Evolutionary conservation across 192 early-diverging fungal species (phyloP).

Genomic region (Podila minutissima): DNA sequence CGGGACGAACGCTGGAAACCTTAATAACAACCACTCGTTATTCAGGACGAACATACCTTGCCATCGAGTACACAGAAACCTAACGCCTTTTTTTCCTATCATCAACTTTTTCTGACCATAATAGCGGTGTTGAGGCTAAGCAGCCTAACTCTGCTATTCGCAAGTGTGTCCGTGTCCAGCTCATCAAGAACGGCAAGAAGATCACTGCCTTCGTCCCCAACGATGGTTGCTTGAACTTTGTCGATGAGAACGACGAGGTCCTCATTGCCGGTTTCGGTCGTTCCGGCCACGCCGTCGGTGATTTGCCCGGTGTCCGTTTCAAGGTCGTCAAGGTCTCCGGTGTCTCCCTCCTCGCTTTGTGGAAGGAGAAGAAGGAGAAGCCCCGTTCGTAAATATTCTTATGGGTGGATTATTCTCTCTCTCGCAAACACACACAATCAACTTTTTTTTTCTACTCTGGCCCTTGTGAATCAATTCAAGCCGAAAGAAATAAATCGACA

Average conservation of each 20-base stretch:
- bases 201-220: slow-evolving; percentile 99
- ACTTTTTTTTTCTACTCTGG: background rate
- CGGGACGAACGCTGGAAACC: no score
- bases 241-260: slow-evolving; percentile 99
- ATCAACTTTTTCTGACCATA: slow-evolving; percentile 6
- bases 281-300: slow-evolving; percentile 98
- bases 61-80: background rate
- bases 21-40: no score
- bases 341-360: slow-evolving; percentile 98
- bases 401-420: background rate
- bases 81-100: background rate
- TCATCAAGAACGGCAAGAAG: slow-evolving; percentile 99
- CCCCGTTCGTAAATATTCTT: slow-evolving; percentile 82
- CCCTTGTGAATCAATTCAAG: background rate
- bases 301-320: slow-evolving; percentile 99
- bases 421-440: background rate
- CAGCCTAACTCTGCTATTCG: slow-evolving; percentile 99
- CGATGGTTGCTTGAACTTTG: slow-evolving; percentile 99
- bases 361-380: slow-evolving; percentile 99
- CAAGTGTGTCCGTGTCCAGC: slow-evolving; percentile 99
- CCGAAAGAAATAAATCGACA: slow-evolving; percentile 41
- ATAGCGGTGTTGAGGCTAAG: slow-evolving; percentile 99
- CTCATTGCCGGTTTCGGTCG: slow-evolving; percentile 99
- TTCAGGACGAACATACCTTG: no score
- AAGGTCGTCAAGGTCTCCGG: slow-evolving; percentile 99